Conservation (phyloP, 768 basidiomycete species). For the Pulveroboletus sp. region DNA sequence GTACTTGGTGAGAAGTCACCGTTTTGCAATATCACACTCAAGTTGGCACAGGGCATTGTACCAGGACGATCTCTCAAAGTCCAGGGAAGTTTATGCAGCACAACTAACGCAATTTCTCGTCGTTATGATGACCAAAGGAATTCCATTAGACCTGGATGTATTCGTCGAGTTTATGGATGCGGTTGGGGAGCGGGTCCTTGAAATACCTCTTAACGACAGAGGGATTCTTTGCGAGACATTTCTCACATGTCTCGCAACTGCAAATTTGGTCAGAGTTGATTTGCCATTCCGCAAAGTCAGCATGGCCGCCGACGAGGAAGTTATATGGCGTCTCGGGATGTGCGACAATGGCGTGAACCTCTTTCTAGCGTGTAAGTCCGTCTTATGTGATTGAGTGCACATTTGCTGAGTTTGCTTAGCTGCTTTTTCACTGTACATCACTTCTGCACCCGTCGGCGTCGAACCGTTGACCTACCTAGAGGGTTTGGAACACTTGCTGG, state of each 20-base stretch:
- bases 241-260: conserved; percentile 33
- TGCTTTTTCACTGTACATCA: conserved; percentile 43
- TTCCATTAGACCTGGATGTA: conserved; percentile 4
- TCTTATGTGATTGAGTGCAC: not conserved
- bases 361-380: conserved; percentile 38
- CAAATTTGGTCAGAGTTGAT: conserved; percentile 10
- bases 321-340: conserved; percentile 36
- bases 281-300: conserved; percentile 3
- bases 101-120: conserved; percentile 27
- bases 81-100: conserved; percentile 1
- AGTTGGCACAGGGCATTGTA: conserved; percentile 13
- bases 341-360: conserved; percentile 30
- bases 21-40: not conserved
- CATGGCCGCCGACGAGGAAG: conserved; percentile 27
- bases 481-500: conserved; percentile 42
- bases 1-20: not conserved
- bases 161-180: conserved; percentile 11
- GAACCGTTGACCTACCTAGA: conserved; percentile 43
- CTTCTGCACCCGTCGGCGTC: conserved; percentile 21
- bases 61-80: conserved; percentile 1
- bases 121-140: conserved; percentile 18
- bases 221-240: conserved; percentile 33
- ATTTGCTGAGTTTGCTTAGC: conserved; percentile 30
- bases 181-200: conserved; percentile 14
- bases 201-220: not conserved